Percentiles rank a stretch among this genome's conserved stretches.
phyloP scores from a whole-genome alignment of 768 basidiomycete species.

The Tulasnella sp. region DNA sequence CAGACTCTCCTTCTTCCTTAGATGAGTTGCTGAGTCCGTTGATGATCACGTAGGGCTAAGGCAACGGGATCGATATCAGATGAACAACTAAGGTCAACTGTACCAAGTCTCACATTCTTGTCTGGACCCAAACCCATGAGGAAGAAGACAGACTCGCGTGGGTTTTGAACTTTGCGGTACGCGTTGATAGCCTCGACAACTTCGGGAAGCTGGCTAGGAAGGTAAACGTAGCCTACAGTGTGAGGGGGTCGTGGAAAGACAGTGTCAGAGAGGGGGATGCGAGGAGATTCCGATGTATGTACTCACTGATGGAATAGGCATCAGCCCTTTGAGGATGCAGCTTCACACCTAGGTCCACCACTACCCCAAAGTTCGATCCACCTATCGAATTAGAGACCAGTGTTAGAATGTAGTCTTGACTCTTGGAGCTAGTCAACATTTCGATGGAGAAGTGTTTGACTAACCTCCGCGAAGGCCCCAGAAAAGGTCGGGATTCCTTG shows the following conservation, averaged over 20 bases:
- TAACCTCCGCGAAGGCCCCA: constrained; percentile 26
- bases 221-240: constrained; percentile 15
- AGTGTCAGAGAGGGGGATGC: too few relatives aligned
- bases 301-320: constrained; percentile 21
- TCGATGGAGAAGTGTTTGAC: not conserved
- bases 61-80: not conserved
- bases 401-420: too few relatives aligned
- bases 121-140: not conserved
- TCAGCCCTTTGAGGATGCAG: constrained; percentile 28
- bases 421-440: too few relatives aligned
- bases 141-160: not conserved
- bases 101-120: not conserved
- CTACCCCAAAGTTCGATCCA: constrained; percentile 28
- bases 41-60: constrained; percentile 20
- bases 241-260: too few relatives aligned
- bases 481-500: constrained; percentile 23
- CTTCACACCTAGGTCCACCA: constrained; percentile 23
- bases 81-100: too few relatives aligned
- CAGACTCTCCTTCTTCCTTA: constrained; percentile 14
- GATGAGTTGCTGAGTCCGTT: not conserved
- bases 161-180: constrained; percentile 11
- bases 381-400: not conserved
- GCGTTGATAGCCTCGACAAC: not conserved
- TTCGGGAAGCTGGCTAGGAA: constrained; percentile 4
- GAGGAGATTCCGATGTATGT: too few relatives aligned